Base-by-base conservation (phyloP, 495 filamentous ascomycete genomes). In the Podospora comata region DNA sequence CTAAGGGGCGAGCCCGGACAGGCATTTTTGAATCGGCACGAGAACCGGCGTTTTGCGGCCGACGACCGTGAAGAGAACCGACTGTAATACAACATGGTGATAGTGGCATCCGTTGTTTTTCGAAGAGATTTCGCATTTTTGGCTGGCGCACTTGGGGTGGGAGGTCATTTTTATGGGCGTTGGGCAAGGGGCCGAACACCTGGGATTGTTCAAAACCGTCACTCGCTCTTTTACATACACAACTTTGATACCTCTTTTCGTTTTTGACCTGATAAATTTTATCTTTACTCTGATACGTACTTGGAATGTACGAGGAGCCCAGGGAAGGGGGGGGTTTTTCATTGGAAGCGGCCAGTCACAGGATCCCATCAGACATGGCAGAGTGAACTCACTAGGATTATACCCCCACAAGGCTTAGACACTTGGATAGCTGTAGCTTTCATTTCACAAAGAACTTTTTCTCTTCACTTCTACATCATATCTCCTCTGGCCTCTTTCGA, bases 181-280 rank as follows among this genome's bases (percentile, higher is more conserved):
- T 48, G 39, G 39, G 13, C 9, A 48, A 11, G 39, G 39, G 39
- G 13, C 7, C 15, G 39, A 11, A 48, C 39, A 48, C 39, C 39
- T 48, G 39, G 39, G 39, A 48, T 16, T 48, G 9, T 48, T 6
- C 39, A 48, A 48, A 48, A 48, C 39, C 15, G 39, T 18, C 39
- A 48, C 39, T 48, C 39, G 39, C 39, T 48, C 13, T 48, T 48
- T 48, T 16, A 48, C 39, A 48, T 16, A 48, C 39, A 48, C 39
- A 48, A 48, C 39, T 48, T 48, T 48, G 39, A 48, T 48, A 48
- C 77, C n/a, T 78, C 79, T 59, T 27, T 59, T 59, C 56, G 19
- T 15, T 59, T 59, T 20, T 59, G 56, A 9, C 20, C 18, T 20
- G 23, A 27, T 59, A 7, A 9, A 23, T 59, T 59, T 59, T 9